These are phyloP conservation scores for Colletotrichum sp. DNA, from an alignment of 2,329 filamentous ascomycete species.

Conservation along the genomic window DNA sequence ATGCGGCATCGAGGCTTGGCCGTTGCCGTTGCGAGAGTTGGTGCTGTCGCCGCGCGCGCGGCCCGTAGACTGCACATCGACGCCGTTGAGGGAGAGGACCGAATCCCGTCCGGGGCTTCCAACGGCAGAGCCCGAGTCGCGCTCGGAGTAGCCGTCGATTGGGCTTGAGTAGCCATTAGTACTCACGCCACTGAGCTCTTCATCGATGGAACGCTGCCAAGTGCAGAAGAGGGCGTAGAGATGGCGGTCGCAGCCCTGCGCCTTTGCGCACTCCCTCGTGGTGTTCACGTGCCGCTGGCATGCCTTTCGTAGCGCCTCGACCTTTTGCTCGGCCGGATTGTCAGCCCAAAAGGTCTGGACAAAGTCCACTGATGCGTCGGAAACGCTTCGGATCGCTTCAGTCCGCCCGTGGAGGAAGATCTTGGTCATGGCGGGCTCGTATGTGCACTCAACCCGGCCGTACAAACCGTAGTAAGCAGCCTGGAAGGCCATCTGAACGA, in stretches of 20 bases:
- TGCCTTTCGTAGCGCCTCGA: conserved; percentile 83
- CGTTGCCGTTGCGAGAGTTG: conserved; percentile 47
- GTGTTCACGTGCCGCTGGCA: conserved; percentile 81
- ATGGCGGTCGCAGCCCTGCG: conserved; percentile 89
- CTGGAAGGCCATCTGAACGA: conserved; percentile 99
- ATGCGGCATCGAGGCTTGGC: conserved; percentile 65
- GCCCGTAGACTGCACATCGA: conserved; percentile 22
- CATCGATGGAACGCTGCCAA: conserved; percentile 89
- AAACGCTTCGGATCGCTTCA: conserved; percentile 88
- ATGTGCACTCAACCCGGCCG: conserved; percentile 90
- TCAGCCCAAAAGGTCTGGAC: conserved; percentile 96
- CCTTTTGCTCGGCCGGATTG: conserved; percentile 80
- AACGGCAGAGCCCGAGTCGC: conserved; percentile 48
- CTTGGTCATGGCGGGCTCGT: conserved; percentile 99
- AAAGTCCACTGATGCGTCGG: conserved; percentile 83
- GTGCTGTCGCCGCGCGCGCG: conserved; percentile 58
- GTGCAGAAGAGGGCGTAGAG: conserved; percentile 93
- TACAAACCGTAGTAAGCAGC: conserved; percentile 98
- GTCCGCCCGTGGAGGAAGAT: conserved; percentile 91
- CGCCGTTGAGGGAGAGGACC: conserved; percentile 45
- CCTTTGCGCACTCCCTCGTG: conserved; percentile 87
- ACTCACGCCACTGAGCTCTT: conserved; percentile 63
- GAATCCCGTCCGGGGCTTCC: conserved; percentile 62
- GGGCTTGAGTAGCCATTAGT: conserved; percentile 71
- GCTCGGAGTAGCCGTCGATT: conserved; percentile 51